phyloP scores from a whole-genome alignment of 2,329 filamentous ascomycete genomes.

The Aspergillus spinulosporus region DNA sequence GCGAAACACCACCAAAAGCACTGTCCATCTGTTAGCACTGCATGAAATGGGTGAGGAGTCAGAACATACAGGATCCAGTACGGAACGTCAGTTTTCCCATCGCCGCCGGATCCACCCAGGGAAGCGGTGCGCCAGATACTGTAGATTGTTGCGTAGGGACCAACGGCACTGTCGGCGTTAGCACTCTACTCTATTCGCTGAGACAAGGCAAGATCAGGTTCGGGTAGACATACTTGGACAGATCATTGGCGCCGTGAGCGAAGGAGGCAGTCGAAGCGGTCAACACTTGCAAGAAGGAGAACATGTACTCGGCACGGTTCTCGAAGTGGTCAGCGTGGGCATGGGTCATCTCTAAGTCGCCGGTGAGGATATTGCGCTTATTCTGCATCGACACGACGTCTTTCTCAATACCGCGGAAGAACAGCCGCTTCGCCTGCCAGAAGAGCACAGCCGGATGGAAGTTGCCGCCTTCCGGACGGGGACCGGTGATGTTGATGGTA shows the following conservation, averaged over 20 bases:
- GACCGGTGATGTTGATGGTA: slow-evolving; percentile 13
- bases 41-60: too few species aligned
- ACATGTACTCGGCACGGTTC: slow-evolving; percentile 23
- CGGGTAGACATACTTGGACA: slow-evolving; percentile 21
- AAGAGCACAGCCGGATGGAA: slow-evolving; percentile 18
- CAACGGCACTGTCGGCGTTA: slow-evolving; percentile 19
- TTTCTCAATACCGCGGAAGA: slow-evolving; percentile 23
- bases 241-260: slow-evolving; percentile 24
- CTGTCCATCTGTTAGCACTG: not conserved
- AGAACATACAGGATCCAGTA: slow-evolving; percentile 23
- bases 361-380: slow-evolving; percentile 19
- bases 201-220: too few species aligned
- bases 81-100: slow-evolving; percentile 16
- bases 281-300: slow-evolving; percentile 22
- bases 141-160: slow-evolving; percentile 25
- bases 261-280: slow-evolving; percentile 22
- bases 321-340: slow-evolving; percentile 21
- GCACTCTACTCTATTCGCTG: not conserved
- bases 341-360: slow-evolving; percentile 21
- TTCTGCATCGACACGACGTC: slow-evolving; percentile 21
- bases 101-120: slow-evolving; percentile 3
- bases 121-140: slow-evolving; percentile 16
- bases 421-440: slow-evolving; percentile 18
- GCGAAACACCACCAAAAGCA: slow-evolving; percentile 19
- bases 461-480: slow-evolving; percentile 18